Base-by-base conservation (phyloP, 1,284 basidiomycete species). In the Irpex lacteus region DNA sequence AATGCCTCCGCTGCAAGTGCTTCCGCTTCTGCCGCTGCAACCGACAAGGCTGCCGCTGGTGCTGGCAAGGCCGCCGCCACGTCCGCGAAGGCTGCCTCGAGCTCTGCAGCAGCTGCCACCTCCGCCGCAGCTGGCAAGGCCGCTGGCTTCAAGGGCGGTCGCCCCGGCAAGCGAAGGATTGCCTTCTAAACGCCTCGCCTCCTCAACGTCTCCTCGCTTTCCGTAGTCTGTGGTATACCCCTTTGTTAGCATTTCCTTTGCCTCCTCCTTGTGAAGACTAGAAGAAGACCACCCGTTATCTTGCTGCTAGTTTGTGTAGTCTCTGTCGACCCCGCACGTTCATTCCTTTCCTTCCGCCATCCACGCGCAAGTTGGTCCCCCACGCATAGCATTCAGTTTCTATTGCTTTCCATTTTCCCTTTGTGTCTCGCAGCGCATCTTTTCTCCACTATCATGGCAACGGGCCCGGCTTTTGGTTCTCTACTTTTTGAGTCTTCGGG, bases 101-200 rank as follows among this genome's bases (percentile, higher is more conserved):
- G 9, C 38, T 18, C 60, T 59, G 61, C 61, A 3, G 55, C 21
- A 9, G 63, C 59, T 40, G 59, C 58, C 37, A 56, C 37, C 60
- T 62, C 50, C 64, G 68, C 19, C 59, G 68, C 19, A 63, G 68
- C 60, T 56, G 53, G 26, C 54, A 60, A 34, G 26, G 11, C 21
- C 34, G 47, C 57, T 47, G 49, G 37, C 18, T 26, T 60, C 11
- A 60, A 60, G 59, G 59, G 59, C 38, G 60, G 60, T 32, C 54
- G 55, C 32, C 21, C 32, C 9, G 60, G 50, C 60, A 61, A 61
- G 50, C n/a, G 47, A 21, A 55, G 36, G 60, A 6, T 18, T 5
- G 19, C 11, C 49, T 34, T 61, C 53, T 26, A 50, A 44, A 37
- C 50, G 15, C 50, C 26, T 40, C 34, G 6, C 52, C 52, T 34